Percentiles rank a stretch among this genome's conserved stretches.
Evolutionary conservation across 495 filamentous ascomycete genomes (phyloP).

Genomic region (Xylaria castorea): DNA sequence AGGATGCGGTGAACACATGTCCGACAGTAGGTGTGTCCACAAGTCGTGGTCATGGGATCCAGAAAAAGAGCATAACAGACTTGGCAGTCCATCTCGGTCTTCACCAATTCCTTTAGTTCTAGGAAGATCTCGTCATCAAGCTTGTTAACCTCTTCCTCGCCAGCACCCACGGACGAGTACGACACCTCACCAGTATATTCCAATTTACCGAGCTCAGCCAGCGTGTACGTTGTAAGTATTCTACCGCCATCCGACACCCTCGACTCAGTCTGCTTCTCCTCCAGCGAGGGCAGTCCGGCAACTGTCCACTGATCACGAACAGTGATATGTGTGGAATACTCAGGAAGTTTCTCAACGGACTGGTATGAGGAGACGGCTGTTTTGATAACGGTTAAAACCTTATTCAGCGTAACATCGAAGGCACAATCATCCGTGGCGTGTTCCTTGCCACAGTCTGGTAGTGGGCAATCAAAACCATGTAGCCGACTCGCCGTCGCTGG

Average conservation of each 20-base stretch:
- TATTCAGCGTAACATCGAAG: constrained; percentile 75
- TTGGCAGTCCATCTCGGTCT: constrained; percentile 81
- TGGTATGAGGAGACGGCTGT: constrained; percentile 48
- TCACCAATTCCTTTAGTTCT: constrained; percentile 63
- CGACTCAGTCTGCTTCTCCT: constrained; percentile 40
- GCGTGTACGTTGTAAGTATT: constrained; percentile 61
- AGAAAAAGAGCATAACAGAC: constrained; percentile 82
- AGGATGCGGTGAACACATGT: constrained; percentile 75
- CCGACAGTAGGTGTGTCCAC: constrained; percentile 90
- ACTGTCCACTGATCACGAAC: constrained; percentile 52
- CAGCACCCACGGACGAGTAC: constrained; percentile 53
- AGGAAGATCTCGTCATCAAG: constrained; percentile 61
- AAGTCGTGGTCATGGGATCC: constrained; percentile 82
- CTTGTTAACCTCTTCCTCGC: constrained; percentile 45
- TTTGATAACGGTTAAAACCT: constrained; percentile 63
- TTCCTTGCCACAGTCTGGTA: constrained; percentile 67
- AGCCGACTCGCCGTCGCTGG: constrained; percentile 67
- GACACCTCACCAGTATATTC: constrained; percentile 38
- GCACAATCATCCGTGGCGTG: constrained; percentile 80
- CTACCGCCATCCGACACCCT: constrained; percentile 58
- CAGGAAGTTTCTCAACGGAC: constrained; percentile 33
- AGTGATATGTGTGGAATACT: constrained; percentile 45
- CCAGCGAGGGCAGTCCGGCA: constrained; percentile 48
- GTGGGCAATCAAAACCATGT: constrained; percentile 75
- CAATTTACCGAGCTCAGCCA: constrained; percentile 36